Base-by-base conservation (phyloP, 2,329 filamentous ascomycete species). In the Fusarium kyushuense region DNA sequence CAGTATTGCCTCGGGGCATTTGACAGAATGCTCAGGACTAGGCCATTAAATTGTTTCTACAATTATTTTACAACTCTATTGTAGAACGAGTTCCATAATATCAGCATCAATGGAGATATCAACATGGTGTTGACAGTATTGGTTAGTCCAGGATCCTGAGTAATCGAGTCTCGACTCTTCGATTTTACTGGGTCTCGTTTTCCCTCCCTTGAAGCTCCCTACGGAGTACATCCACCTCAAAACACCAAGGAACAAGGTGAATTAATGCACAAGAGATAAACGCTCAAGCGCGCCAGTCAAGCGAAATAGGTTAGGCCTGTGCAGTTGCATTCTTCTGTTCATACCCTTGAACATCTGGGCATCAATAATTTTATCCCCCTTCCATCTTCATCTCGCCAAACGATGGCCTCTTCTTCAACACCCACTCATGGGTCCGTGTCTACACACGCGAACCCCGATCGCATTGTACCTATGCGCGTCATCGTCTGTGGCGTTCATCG, bases 401-500 rank as follows among this genome's bases (percentile, higher is more conserved):
- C 46, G 52, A 71, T 71, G 64, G 43, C 63, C 29, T 61, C 62
- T 12, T 54, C 51, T 19, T 48, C 55, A 33, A 33, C 13, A 38
- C 43, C 52, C 27, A 45, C 64, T 36, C 61, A 61, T 46, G 65
- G 54, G 32, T 46, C 57, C 29, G 45, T 51, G 45, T 49, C 60
- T 23, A 29, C 59, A 43, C 58, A 57, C 40, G 43, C 33, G 25
- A 29, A n/a, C 25, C 67, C 71, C n/a, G 70, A 70, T 40, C 77
- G 79, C 27, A 70, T 75, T 45, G 78, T 80, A 6, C 78, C 79
- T 9, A 79, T 80, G 79, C 75, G 75, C 43, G 77, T 81, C 71
- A 78, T 81, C 57, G 78, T 81, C 27, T 79, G 78, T 67, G 77
- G 79, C 41, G 68, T 79, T 9, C 78, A 79, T 62, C 77, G 79